phyloP scores from a whole-genome alignment of 2,329 filamentous ascomycete species.

The Diaporthe batatas region DNA sequence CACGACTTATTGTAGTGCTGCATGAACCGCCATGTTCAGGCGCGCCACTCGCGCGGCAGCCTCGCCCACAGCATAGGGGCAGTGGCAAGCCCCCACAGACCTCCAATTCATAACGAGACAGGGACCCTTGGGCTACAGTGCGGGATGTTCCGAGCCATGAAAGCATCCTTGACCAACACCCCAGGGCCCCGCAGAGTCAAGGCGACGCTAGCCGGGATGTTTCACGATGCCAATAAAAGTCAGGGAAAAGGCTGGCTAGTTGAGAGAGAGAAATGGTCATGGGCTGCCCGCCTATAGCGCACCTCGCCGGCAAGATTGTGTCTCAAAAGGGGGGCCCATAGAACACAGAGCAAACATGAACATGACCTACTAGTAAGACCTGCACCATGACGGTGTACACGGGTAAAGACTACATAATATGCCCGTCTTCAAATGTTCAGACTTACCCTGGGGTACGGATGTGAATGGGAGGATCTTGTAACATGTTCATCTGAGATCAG shows the following conservation, averaged over 20 bases:
- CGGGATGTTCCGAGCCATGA: slow-evolving; percentile 25
- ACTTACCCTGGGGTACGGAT: not conserved
- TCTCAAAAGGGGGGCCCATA: too few species aligned
- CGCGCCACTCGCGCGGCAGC: not conserved
- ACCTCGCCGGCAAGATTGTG: not conserved
- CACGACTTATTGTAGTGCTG: not conserved
- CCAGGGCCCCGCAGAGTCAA: slow-evolving; percentile 6
- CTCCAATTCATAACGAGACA: not conserved
- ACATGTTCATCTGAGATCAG: slow-evolving; percentile 26
- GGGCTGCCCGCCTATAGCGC: not conserved
- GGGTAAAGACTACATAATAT: not conserved
- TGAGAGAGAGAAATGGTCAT: not conserved
- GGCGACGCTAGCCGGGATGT: slow-evolving; percentile 13
- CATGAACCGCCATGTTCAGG: not conserved
- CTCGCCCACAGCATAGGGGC: not conserved
- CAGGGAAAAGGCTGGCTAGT: slow-evolving; percentile 11
- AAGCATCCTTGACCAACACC: not conserved
- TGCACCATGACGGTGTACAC: not conserved
- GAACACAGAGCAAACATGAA: not conserved
- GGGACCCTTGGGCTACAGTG: slow-evolving; percentile 1
- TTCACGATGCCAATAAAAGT: slow-evolving; percentile 4
- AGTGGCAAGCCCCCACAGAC: not conserved
- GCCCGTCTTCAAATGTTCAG: not conserved
- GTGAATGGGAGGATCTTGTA: not conserved
- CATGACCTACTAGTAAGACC: not conserved